A percentile compares a stretch with the other conserved stretches of the same genome.
phyloP scores from a whole-genome alignment of 768 basidiomycete species.

The Rhodotorula graminis region DNA sequence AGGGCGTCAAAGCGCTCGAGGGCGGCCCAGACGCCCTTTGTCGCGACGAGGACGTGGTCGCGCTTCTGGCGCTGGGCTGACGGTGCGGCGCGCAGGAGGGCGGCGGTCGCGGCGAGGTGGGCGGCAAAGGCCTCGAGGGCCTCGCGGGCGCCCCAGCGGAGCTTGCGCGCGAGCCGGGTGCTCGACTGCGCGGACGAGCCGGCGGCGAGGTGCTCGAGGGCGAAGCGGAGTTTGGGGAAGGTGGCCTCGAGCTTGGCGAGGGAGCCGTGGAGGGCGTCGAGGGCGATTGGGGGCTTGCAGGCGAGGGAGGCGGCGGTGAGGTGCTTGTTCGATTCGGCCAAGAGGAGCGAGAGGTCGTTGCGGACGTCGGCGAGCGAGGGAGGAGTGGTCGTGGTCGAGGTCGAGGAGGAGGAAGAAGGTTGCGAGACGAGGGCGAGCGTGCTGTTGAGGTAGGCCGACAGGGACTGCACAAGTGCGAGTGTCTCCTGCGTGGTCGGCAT shows the following conservation, averaged over 20 bases:
- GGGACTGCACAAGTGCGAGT: background rate
- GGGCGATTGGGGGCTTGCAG: conserved; percentile 16
- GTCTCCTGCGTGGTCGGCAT: background rate
- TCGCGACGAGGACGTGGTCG: background rate
- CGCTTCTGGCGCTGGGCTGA: background rate
- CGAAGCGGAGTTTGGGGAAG: conserved; percentile 14
- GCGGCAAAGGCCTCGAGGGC: conserved; percentile 15
- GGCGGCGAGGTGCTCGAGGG: background rate
- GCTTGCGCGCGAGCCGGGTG: background rate
- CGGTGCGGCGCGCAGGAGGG: background rate
- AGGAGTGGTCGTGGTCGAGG: background rate
- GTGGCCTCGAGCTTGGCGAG: conserved; percentile 14
- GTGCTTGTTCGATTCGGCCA: conserved; percentile 4
- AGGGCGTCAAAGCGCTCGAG: conserved; percentile 6
- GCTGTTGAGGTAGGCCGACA: background rate
- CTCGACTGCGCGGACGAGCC: background rate
- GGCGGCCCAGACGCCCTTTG: conserved; percentile 18
- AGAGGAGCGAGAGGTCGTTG: conserved; percentile 11
- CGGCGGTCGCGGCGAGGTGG: background rate
- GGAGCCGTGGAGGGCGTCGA: background rate
- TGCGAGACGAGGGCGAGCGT: background rate
- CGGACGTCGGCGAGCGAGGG: conserved; percentile 12
- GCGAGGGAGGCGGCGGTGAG: conserved; percentile 28
- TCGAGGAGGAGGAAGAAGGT: background rate
- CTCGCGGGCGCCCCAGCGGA: conserved; percentile 23